Evolutionary conservation across 108 stramenopile genomes (phyloP), one percentile per base, ranked within the genome.

Genomic region (Parietichytrium sp.): DNA sequence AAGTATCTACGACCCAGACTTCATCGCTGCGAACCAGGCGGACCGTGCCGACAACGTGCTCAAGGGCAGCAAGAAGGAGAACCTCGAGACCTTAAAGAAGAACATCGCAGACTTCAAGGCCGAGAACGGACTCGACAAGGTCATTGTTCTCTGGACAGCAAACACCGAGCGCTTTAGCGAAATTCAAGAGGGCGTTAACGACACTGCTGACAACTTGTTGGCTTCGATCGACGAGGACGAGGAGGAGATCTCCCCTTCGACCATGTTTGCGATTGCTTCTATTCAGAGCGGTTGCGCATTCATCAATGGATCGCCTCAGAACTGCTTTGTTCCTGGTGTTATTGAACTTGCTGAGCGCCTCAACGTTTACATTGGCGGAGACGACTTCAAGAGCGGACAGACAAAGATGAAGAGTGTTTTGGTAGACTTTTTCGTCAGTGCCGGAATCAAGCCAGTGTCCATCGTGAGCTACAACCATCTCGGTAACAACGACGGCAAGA

Each of bases 371-470:
- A 92, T 98, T 80, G 96, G 93, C 30, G 98, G 98, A 27, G 98
- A 98, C 85, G 98, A 98, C 88, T 98, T 98, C 90, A 98, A 98
- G 91, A 93, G 92, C 55, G 98, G 98, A 3, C 98, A 98, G 88
- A 98, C 96, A 26, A 97, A 97, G 86, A 95, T 98, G 93, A 98
- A 98, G 86, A 90, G 88, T 54, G 98, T 97, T 23, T 84, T 98
- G 86, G 95, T 97, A 4, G 98, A 98, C 87, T 98, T 96, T 85
- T 88, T 98, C 45, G 95, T 97, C 29, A 90, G 92, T 29, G 98
- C 98, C 8, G 98, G 98, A 49, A 95, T 97, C 90, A 97, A 97
- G 84, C 98, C 98, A 29, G 91, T 92, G 23, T 91, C 92, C 78
- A 97, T 98, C 86, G 98, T 96, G 8, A 94, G 93, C 49, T 98